A percentile compares a stretch with the other conserved stretches of the same genome.
Conservation (phyloP, 495 filamentous ascomycete species). For the Patellaria atrata region DNA sequence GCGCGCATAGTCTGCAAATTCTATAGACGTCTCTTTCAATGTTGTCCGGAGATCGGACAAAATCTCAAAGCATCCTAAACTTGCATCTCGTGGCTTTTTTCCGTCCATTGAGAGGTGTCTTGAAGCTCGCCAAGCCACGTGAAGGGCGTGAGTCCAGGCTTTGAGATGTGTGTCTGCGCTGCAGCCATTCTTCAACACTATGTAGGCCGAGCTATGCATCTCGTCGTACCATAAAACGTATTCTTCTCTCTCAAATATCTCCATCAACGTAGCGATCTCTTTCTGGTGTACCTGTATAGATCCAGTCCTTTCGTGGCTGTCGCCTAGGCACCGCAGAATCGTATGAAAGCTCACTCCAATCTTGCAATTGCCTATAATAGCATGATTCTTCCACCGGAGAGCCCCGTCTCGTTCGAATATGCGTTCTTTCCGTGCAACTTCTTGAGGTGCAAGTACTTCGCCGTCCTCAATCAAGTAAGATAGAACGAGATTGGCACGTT, state of each 20-base stretch:
- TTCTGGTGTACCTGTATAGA: constrained; percentile 19
- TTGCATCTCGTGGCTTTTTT: constrained; percentile 6
- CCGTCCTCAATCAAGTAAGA: constrained; percentile 41
- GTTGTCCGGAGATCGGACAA: constrained; percentile 14
- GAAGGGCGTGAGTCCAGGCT: constrained; percentile 63
- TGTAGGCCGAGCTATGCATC: constrained; percentile 32
- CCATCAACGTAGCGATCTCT: constrained; percentile 31
- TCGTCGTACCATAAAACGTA: constrained; percentile 43
- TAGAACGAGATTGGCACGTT: constrained; percentile 70
- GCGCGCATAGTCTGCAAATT: constrained; percentile 30
- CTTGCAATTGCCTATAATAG: constrained; percentile 33
- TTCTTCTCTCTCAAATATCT: constrained; percentile 35
- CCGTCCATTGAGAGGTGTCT: constrained; percentile 4
- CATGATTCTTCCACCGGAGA: constrained; percentile 40
- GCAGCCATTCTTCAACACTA: constrained; percentile 50
- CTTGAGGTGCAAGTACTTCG: constrained; percentile 41
- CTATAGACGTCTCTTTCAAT: constrained; percentile 26
- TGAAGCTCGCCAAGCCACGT: constrained; percentile 31
- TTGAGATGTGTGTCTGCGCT: constrained; percentile 39
- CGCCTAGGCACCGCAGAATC: constrained; percentile 25
- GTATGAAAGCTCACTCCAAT: constrained; percentile 34
- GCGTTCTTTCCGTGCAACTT: constrained; percentile 50
- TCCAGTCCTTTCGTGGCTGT: constrained; percentile 28
- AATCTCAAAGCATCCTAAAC: not conserved
- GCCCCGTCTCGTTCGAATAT: constrained; percentile 56